These are phyloP conservation scores for Picochlorum costavermella DNA, from an alignment of 139 green algal genomes.

Conservation along the genomic window DNA sequence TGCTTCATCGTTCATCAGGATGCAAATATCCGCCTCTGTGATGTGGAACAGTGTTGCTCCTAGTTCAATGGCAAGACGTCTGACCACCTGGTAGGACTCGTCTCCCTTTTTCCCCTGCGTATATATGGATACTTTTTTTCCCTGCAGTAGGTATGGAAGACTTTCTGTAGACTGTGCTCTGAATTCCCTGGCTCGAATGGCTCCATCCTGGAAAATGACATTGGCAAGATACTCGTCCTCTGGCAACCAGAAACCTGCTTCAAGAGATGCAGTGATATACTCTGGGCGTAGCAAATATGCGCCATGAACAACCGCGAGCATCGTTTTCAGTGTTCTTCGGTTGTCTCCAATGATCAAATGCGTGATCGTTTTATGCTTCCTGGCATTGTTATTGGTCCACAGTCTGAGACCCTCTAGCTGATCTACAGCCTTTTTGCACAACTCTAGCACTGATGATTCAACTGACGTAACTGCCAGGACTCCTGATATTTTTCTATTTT, in stretches of 20 bases:
- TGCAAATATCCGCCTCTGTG: background rate
- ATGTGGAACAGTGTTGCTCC: background rate
- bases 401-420: constrained; percentile 23
- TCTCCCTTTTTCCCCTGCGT: background rate
- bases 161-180: background rate
- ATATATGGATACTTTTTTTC: background rate
- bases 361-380: constrained; percentile 36
- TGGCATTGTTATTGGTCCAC: constrained; percentile 17
- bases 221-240: constrained; percentile 27
- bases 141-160: background rate
- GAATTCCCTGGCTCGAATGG: constrained; percentile 15
- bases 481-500: constrained; percentile 1
- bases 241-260: constrained; percentile 48
- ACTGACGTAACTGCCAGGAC: constrained; percentile 18
- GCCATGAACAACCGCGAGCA: constrained; percentile 53
- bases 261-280: constrained; percentile 47
- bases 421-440: constrained; percentile 11
- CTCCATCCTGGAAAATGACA: constrained; percentile 18
- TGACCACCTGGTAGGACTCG: background rate
- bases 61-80: background rate
- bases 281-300: constrained; percentile 43
- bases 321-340: constrained; percentile 52
- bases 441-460: constrained; percentile 1
- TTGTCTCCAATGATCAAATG: constrained; percentile 49
- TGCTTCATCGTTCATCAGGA: background rate